These are phyloP conservation scores for Trichomonas tenax DNA, from an alignment of 208 protist genomes.

Conservation along the genomic window DNA sequence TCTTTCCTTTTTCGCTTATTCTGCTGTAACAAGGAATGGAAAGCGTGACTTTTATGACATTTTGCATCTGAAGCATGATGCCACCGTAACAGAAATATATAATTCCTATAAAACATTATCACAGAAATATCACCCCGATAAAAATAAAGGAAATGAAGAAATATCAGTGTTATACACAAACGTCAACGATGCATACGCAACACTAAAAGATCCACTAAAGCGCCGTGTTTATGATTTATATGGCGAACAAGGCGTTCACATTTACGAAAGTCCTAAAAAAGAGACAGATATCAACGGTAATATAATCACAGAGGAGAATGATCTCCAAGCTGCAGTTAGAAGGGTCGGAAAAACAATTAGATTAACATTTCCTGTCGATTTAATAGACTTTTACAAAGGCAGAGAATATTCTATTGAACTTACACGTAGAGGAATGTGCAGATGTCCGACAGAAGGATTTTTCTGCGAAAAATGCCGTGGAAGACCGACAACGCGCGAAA, in stretches of 20 bases:
- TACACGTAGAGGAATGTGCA: neutral
- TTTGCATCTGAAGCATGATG: neutral
- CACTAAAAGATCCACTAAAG: neutral
- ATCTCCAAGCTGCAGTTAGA: neutral
- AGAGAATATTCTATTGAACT: neutral
- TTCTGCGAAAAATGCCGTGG: conserved; percentile 9
- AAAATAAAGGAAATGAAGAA: neutral
- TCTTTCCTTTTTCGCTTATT: neutral
- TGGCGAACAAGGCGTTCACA: neutral
- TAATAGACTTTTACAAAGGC: neutral
- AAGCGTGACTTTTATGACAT: neutral
- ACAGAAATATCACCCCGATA: conserved; percentile 1
- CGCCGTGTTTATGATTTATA: neutral
- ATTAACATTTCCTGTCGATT: neutral
- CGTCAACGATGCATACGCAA: neutral
- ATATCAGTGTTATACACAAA: neutral
- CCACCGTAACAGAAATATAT: neutral
- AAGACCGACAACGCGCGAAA: neutral
- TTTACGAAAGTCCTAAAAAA: neutral
- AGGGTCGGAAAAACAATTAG: neutral
- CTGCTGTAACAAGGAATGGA: neutral
- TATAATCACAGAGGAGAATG: neutral
- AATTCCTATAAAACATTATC: neutral
- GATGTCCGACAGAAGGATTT: neutral
- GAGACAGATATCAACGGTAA: neutral